Evolutionary conservation across 495 filamentous ascomycete genomes (phyloP).

Genomic region (Tuber magnatum): DNA sequence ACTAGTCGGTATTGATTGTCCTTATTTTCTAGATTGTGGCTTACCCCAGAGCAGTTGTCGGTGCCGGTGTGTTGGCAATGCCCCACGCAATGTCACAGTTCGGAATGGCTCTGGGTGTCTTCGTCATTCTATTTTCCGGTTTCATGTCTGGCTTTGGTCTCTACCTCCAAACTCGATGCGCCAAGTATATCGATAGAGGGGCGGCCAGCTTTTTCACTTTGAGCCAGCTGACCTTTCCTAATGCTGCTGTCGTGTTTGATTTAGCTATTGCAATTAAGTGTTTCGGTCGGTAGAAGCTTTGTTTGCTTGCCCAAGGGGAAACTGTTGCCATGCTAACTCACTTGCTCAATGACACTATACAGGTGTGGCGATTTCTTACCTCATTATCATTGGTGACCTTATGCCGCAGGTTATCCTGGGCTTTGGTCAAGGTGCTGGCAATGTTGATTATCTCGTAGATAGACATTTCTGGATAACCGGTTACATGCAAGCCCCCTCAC

Average conservation of each 20-base stretch:
- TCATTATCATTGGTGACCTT: constrained; percentile 96
- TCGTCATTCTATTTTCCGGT: constrained; percentile 87
- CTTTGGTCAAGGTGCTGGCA: constrained; percentile 54
- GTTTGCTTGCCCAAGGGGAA: not conserved
- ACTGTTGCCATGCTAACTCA: constrained; percentile 2
- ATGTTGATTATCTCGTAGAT: constrained; percentile 67
- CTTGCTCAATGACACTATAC: not conserved
- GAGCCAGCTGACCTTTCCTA: constrained; percentile 92
- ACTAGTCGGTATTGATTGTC: constrained; percentile 58
- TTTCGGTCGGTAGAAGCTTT: constrained; percentile 52
- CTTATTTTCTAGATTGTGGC: constrained; percentile 3
- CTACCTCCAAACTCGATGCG: constrained; percentile 87
- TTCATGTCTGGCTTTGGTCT: constrained; percentile 82
- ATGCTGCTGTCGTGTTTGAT: constrained; percentile 92
- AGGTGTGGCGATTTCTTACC: constrained; percentile 86
- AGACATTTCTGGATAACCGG: constrained; percentile 97
- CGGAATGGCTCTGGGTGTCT: constrained; percentile 70
- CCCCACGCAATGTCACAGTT: constrained; percentile 87
- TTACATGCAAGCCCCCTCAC: constrained; percentile 63
- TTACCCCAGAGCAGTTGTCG: constrained; percentile 59
- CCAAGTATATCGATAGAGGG: constrained; percentile 83
- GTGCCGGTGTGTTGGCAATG: constrained; percentile 91
- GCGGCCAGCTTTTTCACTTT: constrained; percentile 79
- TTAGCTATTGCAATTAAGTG: constrained; percentile 95
- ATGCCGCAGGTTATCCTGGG: constrained; percentile 91